Conservation (phyloP, 23 red algal species). For the Gracilaria caudata region DNA sequence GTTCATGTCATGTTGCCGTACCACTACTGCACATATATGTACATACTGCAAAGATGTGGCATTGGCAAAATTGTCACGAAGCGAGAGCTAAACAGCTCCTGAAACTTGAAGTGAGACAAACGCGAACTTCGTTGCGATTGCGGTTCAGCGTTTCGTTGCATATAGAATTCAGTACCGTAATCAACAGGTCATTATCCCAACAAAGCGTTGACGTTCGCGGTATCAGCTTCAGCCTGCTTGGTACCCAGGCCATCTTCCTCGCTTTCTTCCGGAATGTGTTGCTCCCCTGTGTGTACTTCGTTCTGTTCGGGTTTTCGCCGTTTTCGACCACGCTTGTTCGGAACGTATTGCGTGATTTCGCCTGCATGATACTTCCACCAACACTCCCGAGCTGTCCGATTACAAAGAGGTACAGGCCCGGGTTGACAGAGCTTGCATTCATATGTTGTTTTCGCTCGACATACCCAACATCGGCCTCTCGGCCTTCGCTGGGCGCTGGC, state of each 20-base stretch:
- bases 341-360: constrained; percentile 70
- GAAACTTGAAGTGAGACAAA: not conserved
- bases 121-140: not conserved
- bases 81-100: not conserved
- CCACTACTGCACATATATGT: not conserved
- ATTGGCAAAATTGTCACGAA: not conserved
- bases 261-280: constrained; percentile 43
- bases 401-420: constrained; percentile 72
- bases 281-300: constrained; percentile 39
- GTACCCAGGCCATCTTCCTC: constrained; percentile 32
- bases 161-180: too few relatives aligned
- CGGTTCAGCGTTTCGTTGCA: too few relatives aligned
- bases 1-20: not conserved
- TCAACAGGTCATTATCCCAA: constrained; percentile 9
- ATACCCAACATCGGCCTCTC: constrained; percentile 72
- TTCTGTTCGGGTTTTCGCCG: constrained; percentile 53
- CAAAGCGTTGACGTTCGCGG: constrained; percentile 48
- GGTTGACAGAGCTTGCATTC: constrained; percentile 77
- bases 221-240: constrained; percentile 43
- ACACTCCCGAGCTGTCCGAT: constrained; percentile 70
- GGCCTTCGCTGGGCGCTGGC: constrained; percentile 67
- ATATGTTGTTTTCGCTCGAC: constrained; percentile 80
- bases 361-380: constrained; percentile 86
- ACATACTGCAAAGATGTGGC: not conserved
- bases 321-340: constrained; percentile 71